Evolutionary conservation across 345 rosid species (phyloP), one percentile per base, ranked within the genome.

Genomic region (Isatis tinctoria): DNA sequence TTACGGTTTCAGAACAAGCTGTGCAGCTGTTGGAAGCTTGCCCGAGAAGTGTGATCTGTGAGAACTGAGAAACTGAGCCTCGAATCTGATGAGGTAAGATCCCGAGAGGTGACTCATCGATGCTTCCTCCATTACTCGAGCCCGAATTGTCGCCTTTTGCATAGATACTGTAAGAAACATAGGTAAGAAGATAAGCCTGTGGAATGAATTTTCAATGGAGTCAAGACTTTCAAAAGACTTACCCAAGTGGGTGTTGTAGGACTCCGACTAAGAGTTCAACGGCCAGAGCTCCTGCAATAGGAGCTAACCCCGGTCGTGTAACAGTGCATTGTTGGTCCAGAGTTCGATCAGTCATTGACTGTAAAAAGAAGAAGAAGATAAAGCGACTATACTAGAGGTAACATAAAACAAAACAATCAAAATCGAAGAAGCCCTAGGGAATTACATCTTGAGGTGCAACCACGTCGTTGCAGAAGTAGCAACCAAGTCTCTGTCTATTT

Each of bases 291-390:
- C 98, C 90, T 79, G 99, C 97, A 56, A 90, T 95, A 33, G 99
- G 96, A 64, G 99, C 98, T 66, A 88, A 81, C 40, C 97, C 99
- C 3, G 99, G 99, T 39, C 97, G 93, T 60, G 97, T 92, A 79
- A 95, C 99, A 30, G 99, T 92, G 79, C 99, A 95, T 75, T 95
- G 98, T 76, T 92, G 99, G 85, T 95, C 97, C 74, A 95, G 84
- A 56, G 92, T 92, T 69, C 92, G 94, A 75, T 92, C 91, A 10
- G 96, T 86, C 79, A 92, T 92, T 68, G 99, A 95, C 99, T 95
- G 87, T 81, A 83, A 20, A 76, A 52, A 11, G 58, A 4, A 26
- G 16, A 49, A 44, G 7, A 27, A 28, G n/a, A 17, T 0, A 60
- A 0, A 5, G 11, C 6, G 6, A 28, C 43, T 36, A 11, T 56